Base-by-base conservation (phyloP, 1,284 basidiomycete genomes). In the Ganoderma multipileum region DNA sequence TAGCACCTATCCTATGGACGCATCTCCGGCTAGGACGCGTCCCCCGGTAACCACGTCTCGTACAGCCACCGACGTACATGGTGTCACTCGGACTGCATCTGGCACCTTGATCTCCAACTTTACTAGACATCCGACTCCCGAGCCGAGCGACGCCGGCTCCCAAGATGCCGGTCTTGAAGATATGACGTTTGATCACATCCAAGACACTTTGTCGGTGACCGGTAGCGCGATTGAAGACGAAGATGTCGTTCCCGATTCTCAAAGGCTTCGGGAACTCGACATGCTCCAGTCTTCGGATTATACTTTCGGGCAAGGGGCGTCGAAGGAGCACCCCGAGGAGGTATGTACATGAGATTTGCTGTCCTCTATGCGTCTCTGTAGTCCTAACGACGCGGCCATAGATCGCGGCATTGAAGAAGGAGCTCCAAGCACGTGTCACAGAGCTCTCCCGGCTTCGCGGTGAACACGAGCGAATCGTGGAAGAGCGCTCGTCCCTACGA, bases 81-180 rank as follows among this genome's bases (percentile, higher is more conserved):
- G 74, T 20, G 72, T 84, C 39, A 79, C 73, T 11, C 82, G 84
- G 44, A 86, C 85, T 5, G 78, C 81, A 63, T 86, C 85, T 12
- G 85, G 86, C 6, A 84, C 86, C 5, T 75, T 81, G 60, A 86
- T 87, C 64, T 80, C 83, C 47, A 74, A 80, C 42, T 63, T 84
- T 26, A 86, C 83, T 77, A 84, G 83, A 72, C 84, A 80, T 28
- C 85, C 85, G 8, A 87, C 85, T 2, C 86, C 85, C 61, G 84
- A 84, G 23, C 85, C 84, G 39, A 84, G 81, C 68, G 78, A 79
- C 39, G 76, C 75, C 23, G 68, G 80, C 65, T 72, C 59, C 58
- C 73, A 61, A 64, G 74, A 41, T 23, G 67, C 47, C 20, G 72
- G 68, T 12, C 38, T 70, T 7, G 65, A 72, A 36, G 66, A 72